Evolutionary conservation across 441 rosid genomes (phyloP).

Genomic region (Populus trichocarpa): DNA sequence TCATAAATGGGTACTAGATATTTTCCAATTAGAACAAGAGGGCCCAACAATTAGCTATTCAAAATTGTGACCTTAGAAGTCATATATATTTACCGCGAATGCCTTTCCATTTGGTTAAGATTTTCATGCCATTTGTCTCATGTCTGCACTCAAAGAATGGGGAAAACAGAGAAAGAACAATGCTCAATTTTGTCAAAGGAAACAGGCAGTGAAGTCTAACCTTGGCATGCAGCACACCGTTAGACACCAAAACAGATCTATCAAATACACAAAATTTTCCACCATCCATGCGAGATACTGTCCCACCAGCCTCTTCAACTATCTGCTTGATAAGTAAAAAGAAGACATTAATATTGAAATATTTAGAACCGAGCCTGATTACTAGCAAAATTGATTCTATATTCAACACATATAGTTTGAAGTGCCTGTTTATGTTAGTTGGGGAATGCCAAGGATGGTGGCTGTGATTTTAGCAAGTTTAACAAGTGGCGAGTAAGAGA

Average conservation of each 20-base stretch:
- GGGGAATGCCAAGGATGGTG: not conserved
- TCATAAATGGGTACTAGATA: not conserved
- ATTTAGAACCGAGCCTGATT: not conserved
- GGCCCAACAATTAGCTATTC: not conserved
- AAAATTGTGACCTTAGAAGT: not conserved
- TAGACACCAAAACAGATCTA: slow-evolving; percentile 87
- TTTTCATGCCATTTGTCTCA: not conserved
- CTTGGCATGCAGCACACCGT: slow-evolving; percentile 74
- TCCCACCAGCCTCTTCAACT: slow-evolving; percentile 96
- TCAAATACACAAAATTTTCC: slow-evolving; percentile 78
- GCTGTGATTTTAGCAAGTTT: not conserved
- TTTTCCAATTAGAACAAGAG: not conserved
- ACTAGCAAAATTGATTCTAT: not conserved
- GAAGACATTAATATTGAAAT: slow-evolving; percentile 10
- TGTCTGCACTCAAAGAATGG: not conserved
- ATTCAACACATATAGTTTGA: slow-evolving; percentile 3
- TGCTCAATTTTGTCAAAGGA: not conserved
- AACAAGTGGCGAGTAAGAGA: not conserved
- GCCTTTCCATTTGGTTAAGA: not conserved
- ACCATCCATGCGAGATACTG: slow-evolving; percentile 86
- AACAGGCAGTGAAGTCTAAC: slow-evolving; percentile 25
- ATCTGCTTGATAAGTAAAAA: slow-evolving; percentile 42
- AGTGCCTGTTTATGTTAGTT: not conserved
- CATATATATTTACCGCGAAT: not conserved
- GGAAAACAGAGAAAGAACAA: not conserved